Evolutionary conservation across 768 basidiomycete species (phyloP).

Genomic region (Leccinellum albellum): DNA sequence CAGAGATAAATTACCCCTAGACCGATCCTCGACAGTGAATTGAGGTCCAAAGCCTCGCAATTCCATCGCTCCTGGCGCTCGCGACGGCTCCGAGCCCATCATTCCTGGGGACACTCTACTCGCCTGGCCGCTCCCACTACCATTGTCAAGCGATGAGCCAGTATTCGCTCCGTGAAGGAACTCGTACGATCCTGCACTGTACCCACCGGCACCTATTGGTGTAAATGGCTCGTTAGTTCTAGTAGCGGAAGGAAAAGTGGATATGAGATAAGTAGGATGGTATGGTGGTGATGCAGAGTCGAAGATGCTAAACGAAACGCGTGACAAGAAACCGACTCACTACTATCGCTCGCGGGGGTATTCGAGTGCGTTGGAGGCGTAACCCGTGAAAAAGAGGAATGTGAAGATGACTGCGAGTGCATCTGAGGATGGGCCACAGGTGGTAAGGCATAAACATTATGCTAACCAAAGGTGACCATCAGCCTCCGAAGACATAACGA

Average conservation of each 20-base stretch:
- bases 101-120: conserved; percentile 16
- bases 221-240: background rate
- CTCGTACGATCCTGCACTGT: conserved; percentile 21
- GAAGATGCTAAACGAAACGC: background rate
- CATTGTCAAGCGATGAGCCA: conserved; percentile 19
- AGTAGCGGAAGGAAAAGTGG: background rate
- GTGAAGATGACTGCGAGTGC: conserved; percentile 17
- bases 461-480: conserved; percentile 12
- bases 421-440: conserved; percentile 4
- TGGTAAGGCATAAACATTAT: conserved; percentile 1
- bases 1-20: background rate
- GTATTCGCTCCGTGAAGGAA: conserved; percentile 20
- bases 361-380: conserved; percentile 24
- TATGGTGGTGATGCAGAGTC: background rate
- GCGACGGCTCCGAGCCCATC: conserved; percentile 11
- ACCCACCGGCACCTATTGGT: conserved; percentile 14
- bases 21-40: background rate
- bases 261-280: background rate
- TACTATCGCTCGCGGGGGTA: conserved; percentile 25
- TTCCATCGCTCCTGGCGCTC: background rate
- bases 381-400: conserved; percentile 15
- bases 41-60: background rate
- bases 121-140: conserved; percentile 5
- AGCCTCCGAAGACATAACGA: background rate
- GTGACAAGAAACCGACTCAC: conserved; percentile 18